Evolutionary conservation across 2,329 filamentous ascomycete species (phyloP), one percentile per base, ranked within the genome.

Genomic region (Cytospora piceicola): DNA sequence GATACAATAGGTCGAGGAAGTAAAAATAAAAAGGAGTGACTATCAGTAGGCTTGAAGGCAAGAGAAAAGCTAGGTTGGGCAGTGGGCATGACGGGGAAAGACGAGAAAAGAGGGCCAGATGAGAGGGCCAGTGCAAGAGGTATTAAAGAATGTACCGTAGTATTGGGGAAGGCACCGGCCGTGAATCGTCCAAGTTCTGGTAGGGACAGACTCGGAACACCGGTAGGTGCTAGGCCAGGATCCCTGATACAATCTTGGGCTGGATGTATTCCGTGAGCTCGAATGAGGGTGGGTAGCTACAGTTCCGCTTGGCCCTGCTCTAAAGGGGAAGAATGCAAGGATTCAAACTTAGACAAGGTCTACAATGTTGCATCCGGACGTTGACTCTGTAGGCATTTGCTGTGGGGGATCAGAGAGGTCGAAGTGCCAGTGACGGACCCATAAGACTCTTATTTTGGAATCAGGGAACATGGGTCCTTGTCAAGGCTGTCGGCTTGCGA

Each of bases 141-240:
- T 79, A 83, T 83, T 83, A 82, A 79, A 83, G 79, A 81, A 71
- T 69, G 77, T 79, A 79, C 74, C 70, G 73, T 74, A 69, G 73
- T 74, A 74, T 74, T 71, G 76, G 77, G 77, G 27, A 79, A 79
- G 76, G 73, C 75, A 75, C 76, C 73, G 77, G 76, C 77, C 76
- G 75, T 75, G 76, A 71, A 73, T 70, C 72, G 69, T 66, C 70
- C 72, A 73, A 74, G 71, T 73, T 73, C 74, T 76, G 79, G 77
- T 76, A 80, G 75, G 78, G 77, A 75, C 77, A 78, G 73, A 78
- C 74, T 79, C 79, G 80, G 80, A 80, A 81, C 79, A 73, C 77
- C 80, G 80, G 81, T 82, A 82, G 79, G 79, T 79, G 76, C 76
- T 77, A 78, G 80, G 79, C 81, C 80, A 80, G 79, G 75, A 77